A percentile compares a stretch with the other conserved stretches of the same genome.
phyloP scores from a whole-genome alignment of 2,329 filamentous ascomycete species.

The Fusarium sp. region DNA sequence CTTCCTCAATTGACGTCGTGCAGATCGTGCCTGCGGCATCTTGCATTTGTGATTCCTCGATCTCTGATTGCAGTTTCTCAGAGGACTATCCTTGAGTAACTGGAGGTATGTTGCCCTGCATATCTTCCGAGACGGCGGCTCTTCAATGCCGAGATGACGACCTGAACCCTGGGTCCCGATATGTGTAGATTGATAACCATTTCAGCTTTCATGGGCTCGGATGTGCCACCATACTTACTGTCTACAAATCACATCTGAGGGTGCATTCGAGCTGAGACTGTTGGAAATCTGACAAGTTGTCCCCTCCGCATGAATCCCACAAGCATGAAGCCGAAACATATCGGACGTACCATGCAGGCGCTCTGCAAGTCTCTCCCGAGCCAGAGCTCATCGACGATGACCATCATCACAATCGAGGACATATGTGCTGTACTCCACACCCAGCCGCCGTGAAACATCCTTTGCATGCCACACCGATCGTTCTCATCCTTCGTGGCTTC shows the following conservation, averaged over 20 bases:
- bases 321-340: slow-evolving; percentile 2
- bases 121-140: neutral
- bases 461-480: neutral
- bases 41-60: slow-evolving; percentile 27
- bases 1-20: slow-evolving; percentile 15
- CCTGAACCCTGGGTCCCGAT: neutral
- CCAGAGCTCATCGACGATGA: neutral
- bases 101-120: neutral
- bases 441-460: neutral
- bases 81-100: slow-evolving; percentile 8
- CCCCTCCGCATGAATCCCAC: neutral
- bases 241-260: neutral
- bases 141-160: neutral
- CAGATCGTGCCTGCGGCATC: slow-evolving; percentile 32
- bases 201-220: neutral
- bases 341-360: slow-evolving; percentile 2
- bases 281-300: neutral
- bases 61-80: slow-evolving; percentile 1
- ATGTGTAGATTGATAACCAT: neutral
- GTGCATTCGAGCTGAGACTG: neutral
- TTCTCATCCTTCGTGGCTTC: neutral
- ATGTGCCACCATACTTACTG: neutral
- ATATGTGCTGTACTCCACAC: neutral
- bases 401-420: neutral
- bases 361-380: neutral